Evolutionary conservation across 1,284 basidiomycete genomes (phyloP), one percentile per base, ranked within the genome.

Genomic region (Hemileia vastatrix): DNA sequence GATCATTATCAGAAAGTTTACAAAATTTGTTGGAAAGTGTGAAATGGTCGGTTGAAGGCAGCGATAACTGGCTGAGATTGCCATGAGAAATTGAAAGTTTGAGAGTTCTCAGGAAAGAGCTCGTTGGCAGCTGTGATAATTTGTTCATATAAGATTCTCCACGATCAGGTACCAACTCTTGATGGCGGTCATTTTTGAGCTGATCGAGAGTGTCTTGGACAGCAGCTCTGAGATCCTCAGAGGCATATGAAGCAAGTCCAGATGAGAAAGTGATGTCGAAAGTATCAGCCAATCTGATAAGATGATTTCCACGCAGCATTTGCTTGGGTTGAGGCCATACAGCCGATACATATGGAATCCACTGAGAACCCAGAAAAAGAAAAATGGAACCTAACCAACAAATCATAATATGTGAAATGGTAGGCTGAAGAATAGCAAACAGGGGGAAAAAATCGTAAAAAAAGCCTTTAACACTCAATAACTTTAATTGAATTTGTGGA

Each of bases 111-210:
- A n/a, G n/a, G n/a, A n/a, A n/a, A n/a, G 2, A 78, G 67, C 1
- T 77, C 78, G 15, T 67, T 55, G 43, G 67, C 44, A 55, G 68
- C 48, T 57, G 50, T 9, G 72, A 68, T 0, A 78, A 77, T 2
- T 66, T 55, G 2, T 52, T 27, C 61, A 83, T 70, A 65, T 81
- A 79, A 11, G 72, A 75, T 13, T 78, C 72, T 11, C 81, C 82
- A 32, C 82, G 79, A 4, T 80, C 82, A 53, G 82, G 78, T 54
- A 80, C 76, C 54, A 83, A 78, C 9, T 79, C 76, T 55, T 81
- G 78, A 54, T 82, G 77, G 64, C 79, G 76, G 72, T 83, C 81
- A 4, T 70, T 77, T 55, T 70, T 65, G 53, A 83, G 72, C 63
- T 73, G 73, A 4, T 64, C 43, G 64, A 76, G 72, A 1, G 81